These are phyloP conservation scores for Fusarium mexicanum DNA, from an alignment of 2,329 filamentous ascomycete species.

Conservation along the genomic window DNA sequence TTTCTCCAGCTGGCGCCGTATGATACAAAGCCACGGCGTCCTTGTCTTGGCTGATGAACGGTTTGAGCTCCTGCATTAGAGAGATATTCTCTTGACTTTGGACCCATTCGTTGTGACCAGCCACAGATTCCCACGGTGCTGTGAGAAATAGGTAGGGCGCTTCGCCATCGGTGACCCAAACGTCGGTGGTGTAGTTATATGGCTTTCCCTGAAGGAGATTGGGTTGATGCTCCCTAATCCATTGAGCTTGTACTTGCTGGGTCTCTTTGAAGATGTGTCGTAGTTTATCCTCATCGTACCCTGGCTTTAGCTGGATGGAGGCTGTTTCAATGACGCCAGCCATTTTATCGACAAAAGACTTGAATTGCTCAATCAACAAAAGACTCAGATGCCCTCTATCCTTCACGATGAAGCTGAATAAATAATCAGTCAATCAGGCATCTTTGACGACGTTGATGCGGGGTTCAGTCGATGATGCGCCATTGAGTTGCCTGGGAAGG, in stretches of 20 bases:
- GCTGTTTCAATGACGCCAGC: conserved; percentile 53
- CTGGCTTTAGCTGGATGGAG: conserved; percentile 46
- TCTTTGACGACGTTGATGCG: conserved; percentile 9
- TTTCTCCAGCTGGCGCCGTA: conserved; percentile 47
- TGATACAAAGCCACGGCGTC: conserved; percentile 54
- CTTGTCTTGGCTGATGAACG: conserved; percentile 48
- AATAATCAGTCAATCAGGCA: conserved; percentile 10
- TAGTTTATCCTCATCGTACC: conserved; percentile 46
- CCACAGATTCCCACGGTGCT: conserved; percentile 56
- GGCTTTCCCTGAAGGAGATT: conserved; percentile 43
- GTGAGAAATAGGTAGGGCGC: conserved; percentile 54
- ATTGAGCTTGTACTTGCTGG: conserved; percentile 52
- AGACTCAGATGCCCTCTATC: not conserved
- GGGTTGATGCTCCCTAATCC: conserved; percentile 52
- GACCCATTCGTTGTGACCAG: conserved; percentile 56
- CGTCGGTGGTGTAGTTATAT: conserved; percentile 48
- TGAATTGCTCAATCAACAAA: not conserved
- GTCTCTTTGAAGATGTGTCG: conserved; percentile 46
- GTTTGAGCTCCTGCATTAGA: conserved; percentile 47
- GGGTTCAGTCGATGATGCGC: conserved; percentile 7
- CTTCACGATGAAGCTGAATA: not conserved
- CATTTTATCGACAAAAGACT: conserved; percentile 40
- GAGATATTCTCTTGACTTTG: conserved; percentile 52
- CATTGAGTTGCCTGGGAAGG: conserved; percentile 7
- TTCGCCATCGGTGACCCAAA: conserved; percentile 50